Evolutionary conservation across 2,329 filamentous ascomycete species (phyloP).

Genomic region (Alternaria burnsii): DNA sequence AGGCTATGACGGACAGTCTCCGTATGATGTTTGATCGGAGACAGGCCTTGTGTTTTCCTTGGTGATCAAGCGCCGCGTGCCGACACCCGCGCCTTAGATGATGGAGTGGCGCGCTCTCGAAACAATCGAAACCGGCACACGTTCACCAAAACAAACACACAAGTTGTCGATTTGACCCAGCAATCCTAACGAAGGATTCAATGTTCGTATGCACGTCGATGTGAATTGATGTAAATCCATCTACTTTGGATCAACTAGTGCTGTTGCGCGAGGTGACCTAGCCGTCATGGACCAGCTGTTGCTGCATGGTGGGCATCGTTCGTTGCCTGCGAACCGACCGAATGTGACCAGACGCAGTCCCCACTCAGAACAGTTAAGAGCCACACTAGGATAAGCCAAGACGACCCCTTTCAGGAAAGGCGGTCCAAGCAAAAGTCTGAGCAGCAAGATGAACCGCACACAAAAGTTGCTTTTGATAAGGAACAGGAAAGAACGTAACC

Average conservation of each 20-base stretch:
- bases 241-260: slow-evolving; percentile 12
- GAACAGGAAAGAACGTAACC: slow-evolving; percentile 30
- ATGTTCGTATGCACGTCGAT: neutral
- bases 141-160: neutral
- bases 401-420: slow-evolving; percentile 24
- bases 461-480: slow-evolving; percentile 16
- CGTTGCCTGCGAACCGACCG: slow-evolving; percentile 23
- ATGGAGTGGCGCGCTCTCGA: slow-evolving; percentile 7
- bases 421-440: slow-evolving; percentile 14
- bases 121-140: slow-evolving; percentile 9
- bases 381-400: slow-evolving; percentile 18
- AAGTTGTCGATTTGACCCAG: neutral
- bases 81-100: slow-evolving; percentile 13
- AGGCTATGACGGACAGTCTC: slow-evolving; percentile 12
- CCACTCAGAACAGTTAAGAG: slow-evolving; percentile 16
- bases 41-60: slow-evolving; percentile 24
- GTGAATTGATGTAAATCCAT: neutral
- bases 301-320: slow-evolving; percentile 20
- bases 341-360: slow-evolving; percentile 30
- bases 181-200: neutral
- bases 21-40: slow-evolving; percentile 11
- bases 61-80: slow-evolving; percentile 27
- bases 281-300: slow-evolving; percentile 13
- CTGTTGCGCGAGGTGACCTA: slow-evolving; percentile 9
- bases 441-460: slow-evolving; percentile 25